Conservation (phyloP, 345 rosid species). For the Jatropha curcas region DNA sequence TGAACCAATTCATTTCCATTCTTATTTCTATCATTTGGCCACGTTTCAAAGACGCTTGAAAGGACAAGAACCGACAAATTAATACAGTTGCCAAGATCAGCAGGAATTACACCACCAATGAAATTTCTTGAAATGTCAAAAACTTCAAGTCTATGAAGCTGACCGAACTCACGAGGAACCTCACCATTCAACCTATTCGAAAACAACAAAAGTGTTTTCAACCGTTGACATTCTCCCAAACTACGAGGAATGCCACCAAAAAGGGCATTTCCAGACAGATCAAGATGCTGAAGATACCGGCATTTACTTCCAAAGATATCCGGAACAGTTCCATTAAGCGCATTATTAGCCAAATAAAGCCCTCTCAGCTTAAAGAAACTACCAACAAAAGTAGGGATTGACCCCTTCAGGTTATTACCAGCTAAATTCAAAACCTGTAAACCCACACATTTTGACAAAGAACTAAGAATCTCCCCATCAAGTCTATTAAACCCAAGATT, state of each 20-base stretch:
- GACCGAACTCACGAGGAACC: conserved; percentile 35
- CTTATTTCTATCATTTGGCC: conserved; percentile 4
- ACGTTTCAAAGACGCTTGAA: conserved; percentile 26
- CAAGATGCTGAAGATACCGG: conserved; percentile 30
- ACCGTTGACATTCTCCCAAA: conserved; percentile 28
- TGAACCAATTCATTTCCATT: background rate
- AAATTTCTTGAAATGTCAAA: conserved; percentile 35
- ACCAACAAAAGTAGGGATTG: conserved; percentile 20
- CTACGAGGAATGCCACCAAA: conserved; percentile 27
- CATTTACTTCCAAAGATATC: conserved; percentile 18
- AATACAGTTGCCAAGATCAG: conserved; percentile 36
- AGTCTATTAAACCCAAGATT: conserved; percentile 40
- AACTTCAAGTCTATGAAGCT: conserved; percentile 28
- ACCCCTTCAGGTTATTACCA: conserved; percentile 29
- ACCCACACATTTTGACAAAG: conserved; percentile 14
- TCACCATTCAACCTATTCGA: conserved; percentile 29
- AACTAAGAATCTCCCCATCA: conserved; percentile 27
- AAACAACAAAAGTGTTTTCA: conserved; percentile 34
- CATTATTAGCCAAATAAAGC: conserved; percentile 31
- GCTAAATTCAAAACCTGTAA: conserved; percentile 37
- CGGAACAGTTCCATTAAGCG: conserved; percentile 30
- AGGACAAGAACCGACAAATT: conserved; percentile 37
- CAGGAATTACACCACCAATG: conserved; percentile 29
- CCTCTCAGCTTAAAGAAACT: conserved; percentile 24
- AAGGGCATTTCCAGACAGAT: conserved; percentile 36